Percentiles rank a stretch among this genome's conserved stretches.
Evolutionary conservation across 805 yeast genomes (phyloP).

Genomic region (Suhomyces pyralidae): DNA sequence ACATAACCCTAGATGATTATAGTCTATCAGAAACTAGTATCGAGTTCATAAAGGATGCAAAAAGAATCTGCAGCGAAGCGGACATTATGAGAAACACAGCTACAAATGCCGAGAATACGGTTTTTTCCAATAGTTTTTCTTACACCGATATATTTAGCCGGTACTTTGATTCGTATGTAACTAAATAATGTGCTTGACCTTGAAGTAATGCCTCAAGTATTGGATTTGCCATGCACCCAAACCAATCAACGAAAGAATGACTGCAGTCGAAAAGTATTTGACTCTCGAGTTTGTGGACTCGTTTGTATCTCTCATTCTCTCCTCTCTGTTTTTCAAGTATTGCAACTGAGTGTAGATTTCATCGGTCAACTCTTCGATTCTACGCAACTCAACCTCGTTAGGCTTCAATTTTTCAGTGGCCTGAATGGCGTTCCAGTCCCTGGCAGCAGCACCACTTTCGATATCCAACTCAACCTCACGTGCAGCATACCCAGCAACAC

Average conservation of each 20-base stretch:
- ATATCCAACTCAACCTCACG: constrained; percentile 87
- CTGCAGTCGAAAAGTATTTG: constrained; percentile 73
- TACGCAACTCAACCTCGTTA: constrained; percentile 83
- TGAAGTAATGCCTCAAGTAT: constrained; percentile 90
- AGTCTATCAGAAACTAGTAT: background rate
- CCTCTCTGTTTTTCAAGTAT: constrained; percentile 85
- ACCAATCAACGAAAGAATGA: constrained; percentile 64
- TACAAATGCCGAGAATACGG: too few relatives aligned
- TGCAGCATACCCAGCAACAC: constrained; percentile 24
- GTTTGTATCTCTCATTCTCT: constrained; percentile 90
- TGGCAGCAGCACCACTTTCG: constrained; percentile 93
- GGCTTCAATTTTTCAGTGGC: constrained; percentile 92
- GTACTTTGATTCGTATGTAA: background rate
- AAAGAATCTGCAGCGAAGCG: background rate
- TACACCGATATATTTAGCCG: background rate
- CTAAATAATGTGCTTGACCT: constrained; percentile 72
- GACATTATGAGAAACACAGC: background rate
- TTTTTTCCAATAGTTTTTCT: background rate
- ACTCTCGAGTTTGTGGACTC: constrained; percentile 95
- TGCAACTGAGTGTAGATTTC: constrained; percentile 79
- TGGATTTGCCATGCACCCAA: constrained; percentile 92
- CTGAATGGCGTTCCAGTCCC: constrained; percentile 96
- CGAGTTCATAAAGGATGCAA: background rate
- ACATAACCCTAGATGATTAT: constrained; percentile 7
- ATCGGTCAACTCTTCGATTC: constrained; percentile 78